Evolutionary conservation across 176 grass and related monocot genomes (phyloP), one percentile per base, ranked within the genome.

Genomic region (Musa acuminata): DNA sequence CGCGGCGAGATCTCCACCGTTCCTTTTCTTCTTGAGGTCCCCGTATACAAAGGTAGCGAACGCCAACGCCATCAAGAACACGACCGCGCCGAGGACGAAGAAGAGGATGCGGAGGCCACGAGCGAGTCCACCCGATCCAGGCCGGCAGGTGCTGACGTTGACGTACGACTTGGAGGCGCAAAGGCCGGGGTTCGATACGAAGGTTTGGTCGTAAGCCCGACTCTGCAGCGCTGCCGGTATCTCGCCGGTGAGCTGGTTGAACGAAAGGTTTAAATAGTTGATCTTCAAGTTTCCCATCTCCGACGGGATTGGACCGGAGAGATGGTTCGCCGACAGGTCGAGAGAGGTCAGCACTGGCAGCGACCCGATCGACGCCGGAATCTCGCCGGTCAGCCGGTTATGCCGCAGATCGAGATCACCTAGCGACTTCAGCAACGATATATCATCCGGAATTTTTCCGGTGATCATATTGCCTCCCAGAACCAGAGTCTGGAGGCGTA

Each of bases 311-410:
- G 63, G 1, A 1, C 88, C 88, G 0, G 80, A 27, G 24, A 91
- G 82, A 24, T 73, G 0, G 74, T 96, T 96, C 53, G 19, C 24
- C 14, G 92, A 96, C 52, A 96, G 85, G 48, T 96, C 92, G 13
- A 96, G 77, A 1, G 52, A 51, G 22, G 9, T 89, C 22, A 96
- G 74, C 53, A 11, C 80, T 0, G 19, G 23, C 55, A 96, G 65
- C 14, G 0, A 84, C 27, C 84, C 89, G 51, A 96, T 79, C 8
- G 24, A 78, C 0, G 78, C 3, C 7, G 92, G 92, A 19, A 96
- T 83, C 1, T 1, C 29, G 0, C 88, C 88, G 0, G 68, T 78
- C 1, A 96, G 55, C 8, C 20, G 72, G n/a, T 96, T 96, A 58
- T 62, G 10, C 2, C 82, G 87, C 12, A 96, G 71, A 62, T 89